These are phyloP conservation scores for Cladosporium velox DNA, from an alignment of 2,329 filamentous ascomycete species.

Conservation along the genomic window DNA sequence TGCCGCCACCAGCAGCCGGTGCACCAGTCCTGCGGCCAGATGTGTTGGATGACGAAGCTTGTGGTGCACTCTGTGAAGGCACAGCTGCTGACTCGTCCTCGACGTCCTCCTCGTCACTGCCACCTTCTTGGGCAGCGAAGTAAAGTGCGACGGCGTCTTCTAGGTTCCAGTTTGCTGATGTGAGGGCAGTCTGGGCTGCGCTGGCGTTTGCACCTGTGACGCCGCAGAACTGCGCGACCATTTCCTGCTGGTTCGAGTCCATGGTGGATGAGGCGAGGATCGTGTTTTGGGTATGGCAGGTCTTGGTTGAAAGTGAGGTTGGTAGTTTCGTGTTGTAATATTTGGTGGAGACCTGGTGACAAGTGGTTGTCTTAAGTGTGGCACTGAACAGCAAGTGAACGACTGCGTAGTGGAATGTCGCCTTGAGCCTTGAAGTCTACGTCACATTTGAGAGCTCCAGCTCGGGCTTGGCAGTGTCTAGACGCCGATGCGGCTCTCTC, in stretches of 20 bases:
- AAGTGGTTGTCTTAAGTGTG: conserved; percentile 31
- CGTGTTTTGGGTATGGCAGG: neutral
- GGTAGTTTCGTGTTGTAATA: neutral
- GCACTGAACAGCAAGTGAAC: neutral
- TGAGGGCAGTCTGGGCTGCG: conserved; percentile 46
- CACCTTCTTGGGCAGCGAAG: conserved; percentile 46
- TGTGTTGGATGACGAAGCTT: conserved; percentile 23
- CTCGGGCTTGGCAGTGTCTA: conserved; percentile 6
- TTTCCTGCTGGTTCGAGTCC: conserved; percentile 35
- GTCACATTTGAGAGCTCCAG: conserved; percentile 2
- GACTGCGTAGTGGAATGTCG: conserved; percentile 28
- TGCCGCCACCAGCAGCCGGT: conserved; percentile 31
- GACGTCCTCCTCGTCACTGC: conserved; percentile 34
- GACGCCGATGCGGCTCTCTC: conserved; percentile 15
- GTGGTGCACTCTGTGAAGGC: conserved; percentile 22
- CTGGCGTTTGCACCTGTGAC: conserved; percentile 40
- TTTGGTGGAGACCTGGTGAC: neutral
- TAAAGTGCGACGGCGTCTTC: conserved; percentile 48
- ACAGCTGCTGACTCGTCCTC: conserved; percentile 12
- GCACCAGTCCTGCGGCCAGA: conserved; percentile 32
- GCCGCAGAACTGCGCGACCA: conserved; percentile 40
- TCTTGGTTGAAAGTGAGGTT: neutral
- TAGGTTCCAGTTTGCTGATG: conserved; percentile 49
- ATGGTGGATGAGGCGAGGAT: conserved; percentile 26
- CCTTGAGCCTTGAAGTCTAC: conserved; percentile 39